A percentile compares a stretch with the other conserved stretches of the same genome.
Conservation (phyloP, 805 yeast genomes). For the Candida multigemmis region DNA sequence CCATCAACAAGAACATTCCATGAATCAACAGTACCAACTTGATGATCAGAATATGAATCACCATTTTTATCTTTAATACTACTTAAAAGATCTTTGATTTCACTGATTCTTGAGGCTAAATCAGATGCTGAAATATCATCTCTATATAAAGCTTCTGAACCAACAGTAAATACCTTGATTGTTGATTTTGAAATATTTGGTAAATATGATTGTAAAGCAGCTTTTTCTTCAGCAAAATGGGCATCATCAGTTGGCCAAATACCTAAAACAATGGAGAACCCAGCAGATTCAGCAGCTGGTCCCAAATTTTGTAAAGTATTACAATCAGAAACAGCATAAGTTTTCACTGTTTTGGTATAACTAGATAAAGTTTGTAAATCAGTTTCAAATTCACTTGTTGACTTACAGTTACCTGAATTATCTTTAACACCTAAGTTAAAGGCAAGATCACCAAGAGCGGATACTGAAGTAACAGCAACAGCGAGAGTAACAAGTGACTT, state of each 20-base stretch:
- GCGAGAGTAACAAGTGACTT: slow-evolving; percentile 38
- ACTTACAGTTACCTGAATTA: slow-evolving; percentile 68
- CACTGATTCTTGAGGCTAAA: slow-evolving; percentile 60
- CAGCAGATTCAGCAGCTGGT: slow-evolving; percentile 75
- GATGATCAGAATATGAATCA: slow-evolving; percentile 56
- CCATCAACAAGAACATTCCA: slow-evolving; percentile 91
- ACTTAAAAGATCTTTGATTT: slow-evolving; percentile 50
- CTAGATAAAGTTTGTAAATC: slow-evolving; percentile 56
- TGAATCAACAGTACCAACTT: slow-evolving; percentile 92
- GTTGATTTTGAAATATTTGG: slow-evolving; percentile 63
- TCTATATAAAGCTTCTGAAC: slow-evolving; percentile 95
- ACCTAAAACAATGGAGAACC: slow-evolving; percentile 73
- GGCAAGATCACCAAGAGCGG: slow-evolving; percentile 64
- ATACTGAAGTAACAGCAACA: slow-evolving; percentile 37
- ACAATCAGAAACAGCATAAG: slow-evolving; percentile 92
- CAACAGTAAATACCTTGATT: slow-evolving; percentile 75
- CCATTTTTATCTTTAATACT: slow-evolving; percentile 74
- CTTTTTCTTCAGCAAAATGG: slow-evolving; percentile 67
- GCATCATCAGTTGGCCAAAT: slow-evolving; percentile 89
- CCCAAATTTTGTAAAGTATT: slow-evolving; percentile 77
- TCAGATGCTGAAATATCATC: slow-evolving; percentile 68
- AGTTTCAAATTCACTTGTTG: slow-evolving; percentile 54
- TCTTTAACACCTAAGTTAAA: slow-evolving; percentile 82
- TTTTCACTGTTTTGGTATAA: slow-evolving; percentile 63
- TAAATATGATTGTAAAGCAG: slow-evolving; percentile 60